phyloP scores from a whole-genome alignment of 116 monocot genomes.

The Papilionanthe hybrid region DNA sequence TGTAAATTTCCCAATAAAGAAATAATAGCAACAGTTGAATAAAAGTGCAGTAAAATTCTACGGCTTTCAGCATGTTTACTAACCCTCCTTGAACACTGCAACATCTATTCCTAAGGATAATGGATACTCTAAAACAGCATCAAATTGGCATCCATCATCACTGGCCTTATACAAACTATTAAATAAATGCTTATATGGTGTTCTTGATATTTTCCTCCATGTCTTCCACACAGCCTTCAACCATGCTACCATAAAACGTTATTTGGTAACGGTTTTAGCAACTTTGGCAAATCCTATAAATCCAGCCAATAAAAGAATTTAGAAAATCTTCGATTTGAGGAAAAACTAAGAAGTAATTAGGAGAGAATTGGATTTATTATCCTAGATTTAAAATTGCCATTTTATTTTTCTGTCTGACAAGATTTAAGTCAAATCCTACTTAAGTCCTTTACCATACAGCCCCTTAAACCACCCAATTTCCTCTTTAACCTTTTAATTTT shows the following conservation, averaged over 20 bases:
- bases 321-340: too few relatives aligned
- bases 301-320: too few relatives aligned
- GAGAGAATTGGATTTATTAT: too few relatives aligned
- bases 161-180: neutral
- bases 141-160: neutral
- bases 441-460: too few relatives aligned
- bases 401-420: too few relatives aligned
- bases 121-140: neutral
- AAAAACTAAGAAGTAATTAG: too few relatives aligned
- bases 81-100: neutral
- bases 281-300: too few relatives aligned
- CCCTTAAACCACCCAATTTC: neutral
- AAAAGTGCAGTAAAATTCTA: too few relatives aligned
- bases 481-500: neutral
- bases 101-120: neutral
- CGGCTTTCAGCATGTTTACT: neutral
- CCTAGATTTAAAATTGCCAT: too few relatives aligned
- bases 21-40: neutral
- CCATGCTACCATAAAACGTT: too few relatives aligned
- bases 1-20: neutral
- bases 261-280: too few relatives aligned
- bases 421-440: too few relatives aligned
- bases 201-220: neutral
- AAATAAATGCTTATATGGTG: neutral
- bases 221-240: neutral